Conservation (phyloP, 2,329 filamentous ascomycete genomes). For the Hypomyces rosellus region DNA sequence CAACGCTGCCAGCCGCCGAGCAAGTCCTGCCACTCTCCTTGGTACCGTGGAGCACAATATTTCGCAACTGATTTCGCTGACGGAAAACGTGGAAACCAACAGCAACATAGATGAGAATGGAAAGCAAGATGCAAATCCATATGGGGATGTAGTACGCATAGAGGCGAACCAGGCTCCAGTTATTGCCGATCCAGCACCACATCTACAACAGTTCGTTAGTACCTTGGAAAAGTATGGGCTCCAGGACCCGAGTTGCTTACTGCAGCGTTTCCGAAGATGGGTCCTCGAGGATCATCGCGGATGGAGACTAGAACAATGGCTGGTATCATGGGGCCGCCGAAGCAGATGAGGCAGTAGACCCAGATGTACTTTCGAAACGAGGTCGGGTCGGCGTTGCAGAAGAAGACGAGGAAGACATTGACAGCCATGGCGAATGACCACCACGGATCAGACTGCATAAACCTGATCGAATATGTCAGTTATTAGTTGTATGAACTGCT, state of each 20-base stretch:
- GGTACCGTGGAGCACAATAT: slow-evolving; percentile 30
- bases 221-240: background rate
- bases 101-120: slow-evolving; percentile 48
- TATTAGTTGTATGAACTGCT: background rate
- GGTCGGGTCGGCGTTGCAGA: slow-evolving; percentile 49
- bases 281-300: slow-evolving; percentile 28
- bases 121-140: slow-evolving; percentile 51
- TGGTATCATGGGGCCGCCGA: slow-evolving; percentile 63
- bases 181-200: slow-evolving; percentile 54
- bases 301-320: slow-evolving; percentile 61
- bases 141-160: slow-evolving; percentile 57
- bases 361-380: slow-evolving; percentile 64
- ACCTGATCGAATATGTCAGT: slow-evolving; percentile 41
- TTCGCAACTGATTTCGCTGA: slow-evolving; percentile 48
- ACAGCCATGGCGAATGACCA: slow-evolving; percentile 78
- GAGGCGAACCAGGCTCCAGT: slow-evolving; percentile 49
- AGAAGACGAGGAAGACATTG: slow-evolving; percentile 69
- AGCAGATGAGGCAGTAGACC: slow-evolving; percentile 63
- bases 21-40: slow-evolving; percentile 16
- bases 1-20: slow-evolving; percentile 21
- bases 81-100: slow-evolving; percentile 55
- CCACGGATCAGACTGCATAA: slow-evolving; percentile 68
- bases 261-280: slow-evolving; percentile 50
- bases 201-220: slow-evolving; percentile 32
- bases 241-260: slow-evolving; percentile 36